These are phyloP conservation scores for Wallacemonas sp. DNA, from an alignment of 208 protist species.

Conservation along the genomic window DNA sequence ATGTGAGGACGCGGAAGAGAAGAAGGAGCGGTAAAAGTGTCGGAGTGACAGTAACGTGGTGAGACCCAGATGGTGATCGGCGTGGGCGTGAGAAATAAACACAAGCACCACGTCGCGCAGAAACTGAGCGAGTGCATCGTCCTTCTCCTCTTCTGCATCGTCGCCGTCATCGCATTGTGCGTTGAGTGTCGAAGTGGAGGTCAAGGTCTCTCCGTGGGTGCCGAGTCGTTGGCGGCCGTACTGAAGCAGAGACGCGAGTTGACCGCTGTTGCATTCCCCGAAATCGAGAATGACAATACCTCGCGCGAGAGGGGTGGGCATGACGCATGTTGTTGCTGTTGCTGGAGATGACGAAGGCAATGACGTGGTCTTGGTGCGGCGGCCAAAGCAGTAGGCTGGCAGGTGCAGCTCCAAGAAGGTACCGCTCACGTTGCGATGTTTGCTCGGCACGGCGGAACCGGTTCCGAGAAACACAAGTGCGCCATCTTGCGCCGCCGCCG, in stretches of 20 bases:
- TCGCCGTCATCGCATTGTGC: neutral
- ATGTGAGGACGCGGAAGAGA: neutral
- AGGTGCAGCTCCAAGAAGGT: conserved; percentile 61
- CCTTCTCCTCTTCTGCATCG: conserved; percentile 2
- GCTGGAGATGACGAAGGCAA: too few species aligned
- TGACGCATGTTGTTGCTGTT: too few species aligned
- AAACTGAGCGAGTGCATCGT: conserved; percentile 26
- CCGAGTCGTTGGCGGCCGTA: conserved; percentile 18
- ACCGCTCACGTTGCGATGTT: conserved; percentile 89
- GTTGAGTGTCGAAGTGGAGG: neutral
- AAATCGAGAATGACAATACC: conserved; percentile 78
- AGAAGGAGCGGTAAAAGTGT: conserved; percentile 26
- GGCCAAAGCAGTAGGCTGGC: conserved; percentile 35
- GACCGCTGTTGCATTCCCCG: conserved; percentile 79
- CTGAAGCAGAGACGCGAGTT: conserved; percentile 52
- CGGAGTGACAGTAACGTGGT: conserved; percentile 64
- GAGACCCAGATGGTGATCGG: conserved; percentile 87
- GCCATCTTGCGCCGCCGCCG: conserved; percentile 41
- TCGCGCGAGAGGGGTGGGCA: conserved; percentile 14
- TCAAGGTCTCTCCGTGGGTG: neutral
- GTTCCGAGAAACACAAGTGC: conserved; percentile 83
- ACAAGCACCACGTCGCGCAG: conserved; percentile 59
- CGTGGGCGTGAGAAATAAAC: conserved; percentile 91
- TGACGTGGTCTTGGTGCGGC: neutral
- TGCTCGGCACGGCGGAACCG: conserved; percentile 85